phyloP scores from a whole-genome alignment of 1,284 basidiomycete genomes.

The Puccinia hordei region DNA sequence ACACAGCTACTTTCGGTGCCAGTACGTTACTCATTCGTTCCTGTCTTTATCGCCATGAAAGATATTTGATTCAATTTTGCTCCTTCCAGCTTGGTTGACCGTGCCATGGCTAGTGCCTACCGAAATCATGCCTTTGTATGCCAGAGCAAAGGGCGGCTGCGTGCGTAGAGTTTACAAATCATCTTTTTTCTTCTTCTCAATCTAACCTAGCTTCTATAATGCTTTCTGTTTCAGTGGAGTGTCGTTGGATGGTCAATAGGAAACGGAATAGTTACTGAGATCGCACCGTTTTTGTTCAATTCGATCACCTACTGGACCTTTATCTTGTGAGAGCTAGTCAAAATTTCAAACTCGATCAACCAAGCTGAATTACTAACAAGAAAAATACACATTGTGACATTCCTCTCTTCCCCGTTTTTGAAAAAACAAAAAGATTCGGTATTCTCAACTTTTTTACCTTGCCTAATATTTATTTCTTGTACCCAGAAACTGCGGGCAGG shows the following conservation, averaged over 20 bases:
- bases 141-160: slow-evolving; percentile 44
- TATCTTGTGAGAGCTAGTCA: slow-evolving; percentile 35
- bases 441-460: slow-evolving; percentile 48
- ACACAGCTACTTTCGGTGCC: slow-evolving; percentile 51
- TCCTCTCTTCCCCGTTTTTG: background rate
- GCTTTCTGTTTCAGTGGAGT: slow-evolving; percentile 29
- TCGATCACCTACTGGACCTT: slow-evolving; percentile 51
- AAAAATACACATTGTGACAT: too few relatives aligned
- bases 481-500: slow-evolving; percentile 70
- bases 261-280: slow-evolving; percentile 43
- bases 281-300: slow-evolving; percentile 49
- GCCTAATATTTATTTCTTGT: slow-evolving; percentile 50
- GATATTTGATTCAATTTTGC: background rate
- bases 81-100: slow-evolving; percentile 47
- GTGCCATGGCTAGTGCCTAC: slow-evolving; percentile 51
- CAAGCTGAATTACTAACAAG: too few relatives aligned
- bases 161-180: slow-evolving; percentile 10
- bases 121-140: slow-evolving; percentile 51
- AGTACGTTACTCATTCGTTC: background rate
- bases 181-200: background rate
- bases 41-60: background rate
- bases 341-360: background rate
- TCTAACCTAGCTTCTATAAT: background rate
- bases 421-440: slow-evolving; percentile 31
- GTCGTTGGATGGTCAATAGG: slow-evolving; percentile 51